Evolutionary conservation across 371 early-diverging fungal genomes (phyloP).

Genomic region (Zopfochytrium polystomum): DNA sequence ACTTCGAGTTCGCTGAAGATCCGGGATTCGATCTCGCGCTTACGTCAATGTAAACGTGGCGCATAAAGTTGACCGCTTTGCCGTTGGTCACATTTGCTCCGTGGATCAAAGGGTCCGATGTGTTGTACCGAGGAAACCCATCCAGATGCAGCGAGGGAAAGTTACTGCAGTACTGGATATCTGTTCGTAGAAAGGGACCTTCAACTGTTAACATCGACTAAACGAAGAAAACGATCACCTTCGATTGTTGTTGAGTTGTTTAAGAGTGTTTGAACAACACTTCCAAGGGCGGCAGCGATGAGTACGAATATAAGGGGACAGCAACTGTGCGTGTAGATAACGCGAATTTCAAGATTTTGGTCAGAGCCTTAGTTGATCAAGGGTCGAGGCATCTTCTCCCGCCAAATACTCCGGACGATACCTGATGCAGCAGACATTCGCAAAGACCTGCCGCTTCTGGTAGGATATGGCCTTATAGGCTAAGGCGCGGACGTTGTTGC

Average conservation of each 20-base stretch:
- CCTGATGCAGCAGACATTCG: slow-evolving; percentile 69
- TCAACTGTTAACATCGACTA: too few species aligned
- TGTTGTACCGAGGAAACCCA: slow-evolving; percentile 23
- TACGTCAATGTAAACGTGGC: slow-evolving; percentile 7
- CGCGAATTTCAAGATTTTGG: too few species aligned
- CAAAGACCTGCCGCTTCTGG: slow-evolving; percentile 68
- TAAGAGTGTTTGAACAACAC: slow-evolving; percentile 23
- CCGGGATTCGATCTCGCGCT: too few species aligned
- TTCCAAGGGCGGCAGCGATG: slow-evolving; percentile 37
- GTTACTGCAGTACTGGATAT: slow-evolving; percentile 25
- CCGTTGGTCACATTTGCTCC: too few species aligned
- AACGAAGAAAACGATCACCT: too few species aligned
- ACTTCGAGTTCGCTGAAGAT: too few species aligned
- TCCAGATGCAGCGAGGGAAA: slow-evolving; percentile 14
- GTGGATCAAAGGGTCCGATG: slow-evolving; percentile 15
- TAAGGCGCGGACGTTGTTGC: slow-evolving; percentile 14
- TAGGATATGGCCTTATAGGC: slow-evolving; percentile 56
- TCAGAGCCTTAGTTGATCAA: too few species aligned
- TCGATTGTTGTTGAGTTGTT: too few species aligned
- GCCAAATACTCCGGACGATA: too few species aligned
- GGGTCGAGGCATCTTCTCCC: too few species aligned
- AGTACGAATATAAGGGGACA: slow-evolving; percentile 45
- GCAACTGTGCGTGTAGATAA: slow-evolving; percentile 17
- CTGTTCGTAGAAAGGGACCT: too few species aligned
- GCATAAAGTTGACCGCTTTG: slow-evolving; percentile 23